A percentile compares a stretch with the other conserved stretches of the same genome.
Conservation (phyloP, 2,329 filamentous ascomycete genomes). For the Xylogone sp. region DNA sequence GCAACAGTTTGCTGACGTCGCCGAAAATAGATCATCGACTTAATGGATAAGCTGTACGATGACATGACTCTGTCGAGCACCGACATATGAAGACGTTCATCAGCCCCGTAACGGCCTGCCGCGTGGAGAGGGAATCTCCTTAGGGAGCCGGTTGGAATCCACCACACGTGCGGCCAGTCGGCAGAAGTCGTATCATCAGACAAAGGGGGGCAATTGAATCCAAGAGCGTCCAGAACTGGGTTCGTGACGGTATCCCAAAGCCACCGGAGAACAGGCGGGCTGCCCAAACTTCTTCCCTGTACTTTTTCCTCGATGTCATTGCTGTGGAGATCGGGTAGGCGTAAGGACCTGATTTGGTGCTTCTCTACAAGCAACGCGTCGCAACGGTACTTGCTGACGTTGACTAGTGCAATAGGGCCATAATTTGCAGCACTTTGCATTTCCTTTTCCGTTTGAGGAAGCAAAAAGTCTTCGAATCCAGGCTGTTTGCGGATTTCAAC, state of each 20-base stretch:
- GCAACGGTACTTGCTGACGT: slow-evolving; percentile 24
- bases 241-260: slow-evolving; percentile 25
- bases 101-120: slow-evolving; percentile 30
- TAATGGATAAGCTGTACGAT: slow-evolving; percentile 33
- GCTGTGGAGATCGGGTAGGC: slow-evolving; percentile 12
- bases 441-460: slow-evolving; percentile 16
- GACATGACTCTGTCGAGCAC: slow-evolving; percentile 34
- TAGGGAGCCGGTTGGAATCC: slow-evolving; percentile 30
- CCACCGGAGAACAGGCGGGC: slow-evolving; percentile 29
- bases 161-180: slow-evolving; percentile 29
- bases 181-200: too few relatives aligned
- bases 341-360: slow-evolving; percentile 13
- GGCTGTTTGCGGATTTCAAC: slow-evolving; percentile 12
- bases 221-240: slow-evolving; percentile 25
- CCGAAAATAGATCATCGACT: slow-evolving; percentile 25
- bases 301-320: slow-evolving; percentile 1
- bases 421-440: slow-evolving; percentile 13
- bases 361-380: slow-evolving; percentile 28
- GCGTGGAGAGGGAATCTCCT: slow-evolving; percentile 30
- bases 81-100: slow-evolving; percentile 12
- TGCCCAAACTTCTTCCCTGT: not conserved
- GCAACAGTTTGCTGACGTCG: slow-evolving; percentile 3
- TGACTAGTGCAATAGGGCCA: slow-evolving; percentile 29
- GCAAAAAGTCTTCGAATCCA: slow-evolving; percentile 25
- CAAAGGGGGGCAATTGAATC: slow-evolving; percentile 13